Percentiles rank a stretch among this genome's conserved stretches.
These are phyloP conservation scores for Hericium erinaceus DNA, from an alignment of 768 basidiomycete genomes.

Conservation along the genomic window DNA sequence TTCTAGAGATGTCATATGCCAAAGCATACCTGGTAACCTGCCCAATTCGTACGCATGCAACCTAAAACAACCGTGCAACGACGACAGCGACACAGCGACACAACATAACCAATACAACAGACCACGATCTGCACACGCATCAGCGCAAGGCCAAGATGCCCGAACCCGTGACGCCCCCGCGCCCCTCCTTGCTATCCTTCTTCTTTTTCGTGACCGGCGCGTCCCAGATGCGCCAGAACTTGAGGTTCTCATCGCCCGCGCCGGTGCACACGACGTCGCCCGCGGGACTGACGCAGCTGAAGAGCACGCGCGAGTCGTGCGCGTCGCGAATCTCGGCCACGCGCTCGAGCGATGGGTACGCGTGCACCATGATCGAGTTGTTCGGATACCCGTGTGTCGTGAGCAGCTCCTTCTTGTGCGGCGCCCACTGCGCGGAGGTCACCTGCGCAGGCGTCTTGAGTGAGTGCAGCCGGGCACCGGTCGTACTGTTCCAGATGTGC, in stretches of 20 bases:
- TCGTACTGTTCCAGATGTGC: constrained; percentile 87
- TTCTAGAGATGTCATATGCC: too few species aligned
- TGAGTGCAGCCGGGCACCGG: constrained; percentile 84
- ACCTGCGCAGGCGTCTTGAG: constrained; percentile 85
- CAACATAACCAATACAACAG: too few species aligned
- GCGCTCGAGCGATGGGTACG: constrained; percentile 77
- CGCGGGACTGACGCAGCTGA: constrained; percentile 75
- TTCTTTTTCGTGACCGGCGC: constrained; percentile 45
- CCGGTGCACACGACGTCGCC: constrained; percentile 91
- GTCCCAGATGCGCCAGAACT: constrained; percentile 92
- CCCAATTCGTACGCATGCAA: too few species aligned
- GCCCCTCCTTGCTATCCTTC: constrained; percentile 30
- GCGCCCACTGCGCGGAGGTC: constrained; percentile 82
- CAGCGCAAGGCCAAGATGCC: constrained; percentile 30
- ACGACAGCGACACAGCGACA: too few species aligned
- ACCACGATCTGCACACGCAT: too few species aligned
- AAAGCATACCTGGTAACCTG: too few species aligned
- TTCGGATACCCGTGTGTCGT: constrained; percentile 94
- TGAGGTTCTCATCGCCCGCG: constrained; percentile 92
- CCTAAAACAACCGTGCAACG: too few species aligned
- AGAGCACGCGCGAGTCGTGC: constrained; percentile 86
- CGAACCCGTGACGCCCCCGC: constrained; percentile 16
- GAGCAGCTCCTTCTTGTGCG: constrained; percentile 81
- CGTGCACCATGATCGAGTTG: constrained; percentile 72
- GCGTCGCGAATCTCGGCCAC: constrained; percentile 85